Evolutionary conservation across 2,329 filamentous ascomycete genomes (phyloP).

Genomic region (Purpureocillium lavendulum): DNA sequence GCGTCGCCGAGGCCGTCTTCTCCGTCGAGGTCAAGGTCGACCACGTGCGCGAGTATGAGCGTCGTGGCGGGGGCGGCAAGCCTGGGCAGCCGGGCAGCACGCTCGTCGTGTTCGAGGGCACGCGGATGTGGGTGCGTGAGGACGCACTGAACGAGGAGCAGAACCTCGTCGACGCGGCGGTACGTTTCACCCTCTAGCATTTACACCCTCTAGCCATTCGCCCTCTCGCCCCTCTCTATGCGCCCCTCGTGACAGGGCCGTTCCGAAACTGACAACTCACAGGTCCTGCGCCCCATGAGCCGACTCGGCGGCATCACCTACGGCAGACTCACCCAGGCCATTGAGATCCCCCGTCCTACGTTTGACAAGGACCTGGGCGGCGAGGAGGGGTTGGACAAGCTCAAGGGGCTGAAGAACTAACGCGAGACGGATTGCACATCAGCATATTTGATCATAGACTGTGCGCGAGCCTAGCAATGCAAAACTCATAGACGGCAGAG

Average conservation of each 20-base stretch:
- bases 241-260: too few species aligned
- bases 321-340: slow-evolving; percentile 56
- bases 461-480: too few species aligned
- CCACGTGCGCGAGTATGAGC: slow-evolving; percentile 70
- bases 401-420: slow-evolving; percentile 34
- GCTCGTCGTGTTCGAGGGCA: slow-evolving; percentile 72
- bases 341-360: slow-evolving; percentile 62
- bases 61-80: slow-evolving; percentile 57
- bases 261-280: background rate
- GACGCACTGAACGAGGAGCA: slow-evolving; percentile 76
- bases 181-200: slow-evolving; percentile 27
- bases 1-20: slow-evolving; percentile 78
- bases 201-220: too few species aligned
- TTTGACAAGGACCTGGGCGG: slow-evolving; percentile 44
- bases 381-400: slow-evolving; percentile 46
- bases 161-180: slow-evolving; percentile 63
- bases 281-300: slow-evolving; percentile 66
- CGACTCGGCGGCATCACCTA: slow-evolving; percentile 85
- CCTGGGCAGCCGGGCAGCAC: slow-evolving; percentile 52
- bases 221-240: too few species aligned
- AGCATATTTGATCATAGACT: too few species aligned
- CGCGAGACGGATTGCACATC: too few species aligned
- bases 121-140: slow-evolving; percentile 80
- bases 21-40: slow-evolving; percentile 74
- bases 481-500: too few species aligned